phyloP scores from a whole-genome alignment of 2,329 filamentous ascomycete genomes.

The Ploettnerulaceae sp. region DNA sequence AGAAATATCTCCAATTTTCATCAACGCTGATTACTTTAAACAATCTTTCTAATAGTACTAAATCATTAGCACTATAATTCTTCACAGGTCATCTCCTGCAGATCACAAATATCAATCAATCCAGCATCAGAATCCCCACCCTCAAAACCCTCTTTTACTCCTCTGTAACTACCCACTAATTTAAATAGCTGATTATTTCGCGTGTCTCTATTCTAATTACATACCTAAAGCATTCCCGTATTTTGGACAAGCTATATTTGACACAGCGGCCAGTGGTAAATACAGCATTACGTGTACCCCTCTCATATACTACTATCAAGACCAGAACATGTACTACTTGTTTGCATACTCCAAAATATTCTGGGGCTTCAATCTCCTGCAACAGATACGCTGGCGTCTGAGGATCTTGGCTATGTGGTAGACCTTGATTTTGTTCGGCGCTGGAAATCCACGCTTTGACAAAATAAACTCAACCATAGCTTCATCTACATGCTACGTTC shows the following conservation, averaged over 20 bases:
- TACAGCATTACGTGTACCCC: slow-evolving; percentile 42
- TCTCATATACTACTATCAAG: slow-evolving; percentile 39
- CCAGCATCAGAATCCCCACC: slow-evolving; percentile 41
- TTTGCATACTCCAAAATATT: slow-evolving; percentile 40
- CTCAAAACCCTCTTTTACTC: slow-evolving; percentile 43
- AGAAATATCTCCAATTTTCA: slow-evolving; percentile 11
- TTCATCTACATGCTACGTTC: slow-evolving; percentile 35
- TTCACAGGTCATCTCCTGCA: background rate
- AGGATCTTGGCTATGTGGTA: slow-evolving; percentile 25
- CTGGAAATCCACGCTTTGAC: no score
- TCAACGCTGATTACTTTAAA: slow-evolving; percentile 5
- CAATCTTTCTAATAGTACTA: slow-evolving; percentile 17
- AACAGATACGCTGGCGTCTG: slow-evolving; percentile 37
- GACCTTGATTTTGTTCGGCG: no score
- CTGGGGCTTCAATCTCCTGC: slow-evolving; percentile 39
- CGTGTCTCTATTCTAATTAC: slow-evolving; percentile 22
- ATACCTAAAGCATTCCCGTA: slow-evolving; percentile 40
- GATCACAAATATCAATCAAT: slow-evolving; percentile 33
- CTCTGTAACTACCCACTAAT: slow-evolving; percentile 43
- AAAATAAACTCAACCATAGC: no score
- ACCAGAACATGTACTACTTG: slow-evolving; percentile 30
- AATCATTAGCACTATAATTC: background rate
- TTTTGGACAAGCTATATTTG: slow-evolving; percentile 38
- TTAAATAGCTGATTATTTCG: slow-evolving; percentile 29
- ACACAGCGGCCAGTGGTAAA: slow-evolving; percentile 44